Conservation (phyloP, 306 rosid species). For the Astragalus glycyphyllos region DNA sequence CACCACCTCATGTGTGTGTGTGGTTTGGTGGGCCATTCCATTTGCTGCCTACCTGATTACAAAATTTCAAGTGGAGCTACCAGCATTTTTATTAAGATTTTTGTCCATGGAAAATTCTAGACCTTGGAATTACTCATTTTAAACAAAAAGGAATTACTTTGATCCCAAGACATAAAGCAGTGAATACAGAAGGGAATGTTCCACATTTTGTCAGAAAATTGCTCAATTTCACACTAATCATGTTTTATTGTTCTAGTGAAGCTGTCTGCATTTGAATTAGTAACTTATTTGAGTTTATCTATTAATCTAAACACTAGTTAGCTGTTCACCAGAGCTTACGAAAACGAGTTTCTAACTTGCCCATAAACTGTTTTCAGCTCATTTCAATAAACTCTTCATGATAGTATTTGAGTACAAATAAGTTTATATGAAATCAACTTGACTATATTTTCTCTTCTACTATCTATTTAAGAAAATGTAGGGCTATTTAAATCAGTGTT, state of each 20-base stretch:
- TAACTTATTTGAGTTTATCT: no score
- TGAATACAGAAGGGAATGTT: slow-evolving; percentile 1
- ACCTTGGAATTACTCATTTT: neutral
- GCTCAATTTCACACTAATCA: slow-evolving; percentile 29
- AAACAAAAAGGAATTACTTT: slow-evolving; percentile 20
- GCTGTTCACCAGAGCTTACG: no score
- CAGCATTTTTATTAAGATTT: slow-evolving; percentile 39
- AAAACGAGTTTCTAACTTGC: no score
- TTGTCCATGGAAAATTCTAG: slow-evolving; percentile 29
- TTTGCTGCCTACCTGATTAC: slow-evolving; percentile 39
- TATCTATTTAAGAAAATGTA: no score
- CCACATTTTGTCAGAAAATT: neutral
- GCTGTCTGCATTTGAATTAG: neutral
- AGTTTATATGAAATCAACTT: no score
- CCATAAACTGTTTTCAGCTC: no score
- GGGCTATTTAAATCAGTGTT: no score
- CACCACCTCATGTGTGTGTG: slow-evolving; percentile 53
- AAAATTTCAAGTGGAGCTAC: slow-evolving; percentile 53
- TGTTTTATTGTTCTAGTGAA: neutral
- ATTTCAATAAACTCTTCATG: no score
- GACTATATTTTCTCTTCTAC: no score
- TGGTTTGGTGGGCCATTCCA: slow-evolving; percentile 57
- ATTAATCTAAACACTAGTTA: no score
- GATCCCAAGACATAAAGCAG: slow-evolving; percentile 16
- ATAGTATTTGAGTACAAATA: no score